Percentiles rank a stretch among this genome's conserved stretches.
These are phyloP conservation scores for Thalassiosira sp. DNA, from an alignment of 352 stramenopile genomes.

Conservation along the genomic window DNA sequence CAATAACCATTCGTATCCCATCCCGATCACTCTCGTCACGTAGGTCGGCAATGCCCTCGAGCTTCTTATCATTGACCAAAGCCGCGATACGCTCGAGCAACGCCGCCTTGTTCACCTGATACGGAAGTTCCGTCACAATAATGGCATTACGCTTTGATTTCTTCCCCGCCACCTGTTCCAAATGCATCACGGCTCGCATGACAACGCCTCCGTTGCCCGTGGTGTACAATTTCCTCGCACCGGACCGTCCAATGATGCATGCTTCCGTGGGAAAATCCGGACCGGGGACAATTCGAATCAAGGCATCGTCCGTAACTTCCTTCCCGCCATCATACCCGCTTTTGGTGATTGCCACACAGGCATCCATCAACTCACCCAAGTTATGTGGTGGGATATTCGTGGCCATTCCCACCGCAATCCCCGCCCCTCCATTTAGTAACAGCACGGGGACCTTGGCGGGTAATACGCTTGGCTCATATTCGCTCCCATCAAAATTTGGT, in stretches of 20 bases:
- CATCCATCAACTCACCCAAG: conserved; percentile 82
- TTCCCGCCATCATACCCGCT: conserved; percentile 47
- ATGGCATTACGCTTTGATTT: conserved; percentile 80
- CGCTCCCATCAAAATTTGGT: conserved; percentile 82
- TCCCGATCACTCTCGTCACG: conserved; percentile 86
- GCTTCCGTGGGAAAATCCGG: conserved; percentile 86
- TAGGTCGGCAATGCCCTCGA: conserved; percentile 85
- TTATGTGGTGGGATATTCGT: conserved; percentile 88
- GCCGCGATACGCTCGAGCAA: conserved; percentile 86
- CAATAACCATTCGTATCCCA: conserved; percentile 87
- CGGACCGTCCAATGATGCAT: conserved; percentile 83
- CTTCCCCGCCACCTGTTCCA: conserved; percentile 77
- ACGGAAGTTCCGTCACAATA: conserved; percentile 87
- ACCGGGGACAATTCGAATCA: conserved; percentile 79
- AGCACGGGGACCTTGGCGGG: conserved; percentile 83
- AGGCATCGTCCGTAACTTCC: conserved; percentile 68
- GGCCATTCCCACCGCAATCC: conserved; percentile 86
- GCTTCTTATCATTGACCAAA: conserved; percentile 87
- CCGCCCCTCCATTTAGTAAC: conserved; percentile 83
- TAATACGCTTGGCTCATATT: conserved; percentile 83
- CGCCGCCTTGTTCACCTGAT: conserved; percentile 86
- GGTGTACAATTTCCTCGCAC: conserved; percentile 78
- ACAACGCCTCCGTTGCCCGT: conserved; percentile 84
- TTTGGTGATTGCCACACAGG: conserved; percentile 69
- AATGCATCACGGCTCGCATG: conserved; percentile 82